A percentile compares a stretch with the other conserved stretches of the same genome.
phyloP scores from a whole-genome alignment of 2,329 filamentous ascomycete genomes.

The Fusarium siculi region DNA sequence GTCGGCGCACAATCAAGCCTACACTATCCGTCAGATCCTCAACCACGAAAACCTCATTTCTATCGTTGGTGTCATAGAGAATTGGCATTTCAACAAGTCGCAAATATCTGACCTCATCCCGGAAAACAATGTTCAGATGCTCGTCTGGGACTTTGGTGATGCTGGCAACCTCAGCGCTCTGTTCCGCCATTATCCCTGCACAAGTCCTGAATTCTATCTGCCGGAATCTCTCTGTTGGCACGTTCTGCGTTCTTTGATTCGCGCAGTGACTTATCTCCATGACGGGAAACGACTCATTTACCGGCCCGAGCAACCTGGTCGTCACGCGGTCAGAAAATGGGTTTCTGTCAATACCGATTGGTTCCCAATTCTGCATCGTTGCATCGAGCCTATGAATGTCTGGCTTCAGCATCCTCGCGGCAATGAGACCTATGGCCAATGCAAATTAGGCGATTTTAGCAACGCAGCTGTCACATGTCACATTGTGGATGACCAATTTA shows the following conservation, averaged over 20 bases:
- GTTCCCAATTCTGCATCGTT: slow-evolving; percentile 63
- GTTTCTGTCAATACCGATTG: slow-evolving; percentile 54
- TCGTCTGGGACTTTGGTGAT: slow-evolving; percentile 65
- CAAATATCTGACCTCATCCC: slow-evolving; percentile 10
- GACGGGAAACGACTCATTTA: slow-evolving; percentile 53
- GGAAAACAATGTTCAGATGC: slow-evolving; percentile 44
- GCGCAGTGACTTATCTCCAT: slow-evolving; percentile 64
- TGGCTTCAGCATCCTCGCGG: slow-evolving; percentile 61
- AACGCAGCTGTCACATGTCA: slow-evolving; percentile 55
- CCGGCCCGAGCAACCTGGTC: background rate
- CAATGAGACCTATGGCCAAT: slow-evolving; percentile 62
- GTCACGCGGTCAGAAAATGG: slow-evolving; percentile 4
- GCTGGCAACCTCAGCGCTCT: slow-evolving; percentile 60
- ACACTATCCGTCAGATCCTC: slow-evolving; percentile 51
- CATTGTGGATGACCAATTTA: slow-evolving; percentile 2
- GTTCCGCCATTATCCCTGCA: slow-evolving; percentile 45
- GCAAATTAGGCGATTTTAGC: slow-evolving; percentile 63
- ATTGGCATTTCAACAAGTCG: slow-evolving; percentile 26
- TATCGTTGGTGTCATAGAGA: slow-evolving; percentile 52
- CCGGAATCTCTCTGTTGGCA: slow-evolving; percentile 68
- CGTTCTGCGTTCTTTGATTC: slow-evolving; percentile 59
- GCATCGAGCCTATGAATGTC: slow-evolving; percentile 59
- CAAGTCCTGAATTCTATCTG: slow-evolving; percentile 48
- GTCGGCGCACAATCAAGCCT: slow-evolving; percentile 41
- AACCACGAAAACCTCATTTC: slow-evolving; percentile 63